A percentile compares a stretch with the other conserved stretches of the same genome.
Conservation (phyloP, 2,329 filamentous ascomycete species). For the Cordyceps pruinosa region DNA sequence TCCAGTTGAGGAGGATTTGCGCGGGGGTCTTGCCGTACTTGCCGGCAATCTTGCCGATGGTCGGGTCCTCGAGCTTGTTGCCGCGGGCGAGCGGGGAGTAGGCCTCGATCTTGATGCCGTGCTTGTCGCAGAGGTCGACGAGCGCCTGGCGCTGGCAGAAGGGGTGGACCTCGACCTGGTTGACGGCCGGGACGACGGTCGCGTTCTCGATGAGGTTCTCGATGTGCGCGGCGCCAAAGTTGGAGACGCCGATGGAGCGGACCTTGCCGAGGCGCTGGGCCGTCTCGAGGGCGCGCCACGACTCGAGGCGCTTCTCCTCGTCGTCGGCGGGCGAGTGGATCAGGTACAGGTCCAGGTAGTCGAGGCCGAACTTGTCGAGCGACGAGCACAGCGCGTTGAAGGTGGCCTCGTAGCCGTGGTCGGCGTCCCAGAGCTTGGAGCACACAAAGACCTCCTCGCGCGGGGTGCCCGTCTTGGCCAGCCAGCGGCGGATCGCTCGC, state of each 20-base stretch:
- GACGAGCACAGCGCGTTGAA: slow-evolving; percentile 59
- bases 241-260: slow-evolving; percentile 67
- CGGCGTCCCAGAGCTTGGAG: slow-evolving; percentile 58
- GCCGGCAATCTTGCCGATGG: slow-evolving; percentile 53
- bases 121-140: slow-evolving; percentile 47
- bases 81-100: slow-evolving; percentile 67
- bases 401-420: slow-evolving; percentile 38
- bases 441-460: slow-evolving; percentile 62
- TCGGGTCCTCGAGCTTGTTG: slow-evolving; percentile 58
- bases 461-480: slow-evolving; percentile 54
- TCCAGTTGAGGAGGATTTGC: slow-evolving; percentile 74
- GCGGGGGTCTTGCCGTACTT: slow-evolving; percentile 67
- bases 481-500: slow-evolving; percentile 62
- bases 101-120: slow-evolving; percentile 49
- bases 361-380: slow-evolving; percentile 55
- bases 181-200: slow-evolving; percentile 56
- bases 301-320: slow-evolving; percentile 58
- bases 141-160: slow-evolving; percentile 59
- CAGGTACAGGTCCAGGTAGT: slow-evolving; percentile 68
- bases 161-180: slow-evolving; percentile 76
- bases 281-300: slow-evolving; percentile 65
- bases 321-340: slow-evolving; percentile 62
- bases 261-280: slow-evolving; percentile 60
- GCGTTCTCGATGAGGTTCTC: slow-evolving; percentile 50
- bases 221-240: slow-evolving; percentile 62